These are phyloP conservation scores for Myxozyma neotropica DNA, from an alignment of 805 yeast genomes.

Conservation along the genomic window DNA sequence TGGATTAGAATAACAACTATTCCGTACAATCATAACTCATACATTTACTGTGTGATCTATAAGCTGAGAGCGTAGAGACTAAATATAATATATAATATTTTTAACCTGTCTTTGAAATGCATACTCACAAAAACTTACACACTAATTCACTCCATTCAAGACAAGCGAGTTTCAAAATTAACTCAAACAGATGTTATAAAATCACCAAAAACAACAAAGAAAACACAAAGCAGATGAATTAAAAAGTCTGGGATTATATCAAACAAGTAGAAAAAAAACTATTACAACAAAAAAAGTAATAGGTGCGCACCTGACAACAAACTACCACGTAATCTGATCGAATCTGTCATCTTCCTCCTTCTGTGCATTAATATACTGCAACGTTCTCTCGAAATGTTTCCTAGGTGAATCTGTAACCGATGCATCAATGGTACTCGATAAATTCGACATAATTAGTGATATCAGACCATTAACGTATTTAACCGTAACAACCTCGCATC, in stretches of 20 bases:
- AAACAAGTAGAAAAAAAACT: neutral
- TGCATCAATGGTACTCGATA: constrained; percentile 35
- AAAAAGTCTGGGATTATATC: neutral
- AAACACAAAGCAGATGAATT: neutral
- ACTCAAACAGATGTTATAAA: neutral
- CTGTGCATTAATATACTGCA: constrained; percentile 70
- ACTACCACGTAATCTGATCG: constrained; percentile 32
- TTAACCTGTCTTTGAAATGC: no score
- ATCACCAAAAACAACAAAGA: neutral
- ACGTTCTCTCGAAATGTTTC: constrained; percentile 69
- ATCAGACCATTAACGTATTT: constrained; percentile 83
- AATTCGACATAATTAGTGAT: constrained; percentile 60
- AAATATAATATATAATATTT: no score
- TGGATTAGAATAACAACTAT: no score
- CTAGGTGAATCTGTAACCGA: constrained; percentile 46
- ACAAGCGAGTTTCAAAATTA: neutral
- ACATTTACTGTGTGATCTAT: no score
- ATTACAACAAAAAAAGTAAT: neutral
- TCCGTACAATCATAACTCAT: no score
- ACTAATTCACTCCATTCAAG: neutral
- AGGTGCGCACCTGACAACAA: neutral
- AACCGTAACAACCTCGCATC: constrained; percentile 66
- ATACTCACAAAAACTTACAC: no score
- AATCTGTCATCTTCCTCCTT: constrained; percentile 68
- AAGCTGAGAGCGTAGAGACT: no score